A percentile compares a stretch with the other conserved stretches of the same genome.
These are phyloP conservation scores for Lycium ferocissimum DNA, from an alignment of 257 asterid species.

Conservation along the genomic window DNA sequence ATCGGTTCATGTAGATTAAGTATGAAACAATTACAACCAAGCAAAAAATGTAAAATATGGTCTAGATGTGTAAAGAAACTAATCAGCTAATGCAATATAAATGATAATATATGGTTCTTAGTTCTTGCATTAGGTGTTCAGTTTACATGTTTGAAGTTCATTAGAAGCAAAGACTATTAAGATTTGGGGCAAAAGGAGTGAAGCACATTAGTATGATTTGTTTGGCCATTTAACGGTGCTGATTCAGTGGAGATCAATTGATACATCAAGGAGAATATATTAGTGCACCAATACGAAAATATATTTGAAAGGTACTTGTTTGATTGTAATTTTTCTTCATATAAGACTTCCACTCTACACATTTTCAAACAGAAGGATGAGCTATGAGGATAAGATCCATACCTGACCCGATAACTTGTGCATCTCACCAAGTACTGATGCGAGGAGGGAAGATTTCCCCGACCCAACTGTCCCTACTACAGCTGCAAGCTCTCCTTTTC, in stretches of 20 bases:
- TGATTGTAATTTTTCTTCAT: conserved; percentile 5
- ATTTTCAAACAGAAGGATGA: background rate
- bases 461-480: conserved; percentile 97
- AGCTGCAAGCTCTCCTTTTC: conserved; percentile 80
- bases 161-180: background rate
- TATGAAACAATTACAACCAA: background rate
- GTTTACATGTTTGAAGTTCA: background rate
- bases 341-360: background rate
- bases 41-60: background rate
- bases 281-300: background rate
- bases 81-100: background rate
- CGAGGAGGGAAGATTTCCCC: conserved; percentile 89
- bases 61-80: background rate
- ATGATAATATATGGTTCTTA: background rate
- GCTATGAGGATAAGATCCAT: conserved; percentile 14
- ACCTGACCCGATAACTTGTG: conserved; percentile 86
- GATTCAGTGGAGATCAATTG: background rate
- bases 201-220: background rate
- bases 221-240: background rate
- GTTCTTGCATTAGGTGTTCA: background rate
- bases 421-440: conserved; percentile 95
- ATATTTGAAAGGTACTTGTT: background rate
- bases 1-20: background rate
- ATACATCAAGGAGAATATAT: background rate
- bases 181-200: background rate